Percentiles rank a stretch among this genome's conserved stretches.
These are phyloP conservation scores for Plasmodium knowlesi DNA, from an alignment of 169 alveolate species.

Conservation along the genomic window DNA sequence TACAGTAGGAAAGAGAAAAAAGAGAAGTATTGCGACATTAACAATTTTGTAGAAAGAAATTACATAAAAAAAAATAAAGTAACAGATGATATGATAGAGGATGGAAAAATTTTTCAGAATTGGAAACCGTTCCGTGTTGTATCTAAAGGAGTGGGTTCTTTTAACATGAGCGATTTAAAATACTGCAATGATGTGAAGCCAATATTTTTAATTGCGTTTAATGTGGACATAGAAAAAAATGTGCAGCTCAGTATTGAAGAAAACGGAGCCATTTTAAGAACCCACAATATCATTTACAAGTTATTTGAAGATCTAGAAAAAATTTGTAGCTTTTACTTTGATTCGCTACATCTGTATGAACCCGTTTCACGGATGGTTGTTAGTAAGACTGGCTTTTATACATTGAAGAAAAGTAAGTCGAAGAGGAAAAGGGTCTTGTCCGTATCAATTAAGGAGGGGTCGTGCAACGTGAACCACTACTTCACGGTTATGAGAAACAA, in stretches of 20 bases:
- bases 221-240: conserved; percentile 82
- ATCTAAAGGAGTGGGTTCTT: conserved; percentile 87
- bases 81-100: conserved; percentile 45
- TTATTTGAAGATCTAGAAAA: conserved; percentile 87
- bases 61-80: conserved; percentile 29
- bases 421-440: conserved; percentile 81
- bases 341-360: conserved; percentile 76
- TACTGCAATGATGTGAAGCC: conserved; percentile 62
- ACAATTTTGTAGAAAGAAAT: conserved; percentile 55
- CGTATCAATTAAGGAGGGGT: conserved; percentile 80
- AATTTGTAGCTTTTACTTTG: conserved; percentile 76
- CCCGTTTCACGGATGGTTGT: conserved; percentile 79
- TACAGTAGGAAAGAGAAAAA: conserved; percentile 74
- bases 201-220: conserved; percentile 77
- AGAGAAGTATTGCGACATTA: conserved; percentile 52
- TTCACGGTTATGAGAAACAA: conserved; percentile 76
- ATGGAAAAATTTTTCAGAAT: conserved; percentile 6
- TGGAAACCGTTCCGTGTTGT: conserved; percentile 86
- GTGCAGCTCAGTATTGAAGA: conserved; percentile 43
- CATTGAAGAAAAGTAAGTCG: conserved; percentile 76
- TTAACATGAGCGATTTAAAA: conserved; percentile 75
- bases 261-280: conserved; percentile 77
- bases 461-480: conserved; percentile 37
- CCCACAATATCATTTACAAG: conserved; percentile 91
- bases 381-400: conserved; percentile 78